A percentile compares a stretch with the other conserved stretches of the same genome.
These are phyloP conservation scores for Saccharomycopsis sp. DNA, from an alignment of 805 yeast species.

Conservation along the genomic window DNA sequence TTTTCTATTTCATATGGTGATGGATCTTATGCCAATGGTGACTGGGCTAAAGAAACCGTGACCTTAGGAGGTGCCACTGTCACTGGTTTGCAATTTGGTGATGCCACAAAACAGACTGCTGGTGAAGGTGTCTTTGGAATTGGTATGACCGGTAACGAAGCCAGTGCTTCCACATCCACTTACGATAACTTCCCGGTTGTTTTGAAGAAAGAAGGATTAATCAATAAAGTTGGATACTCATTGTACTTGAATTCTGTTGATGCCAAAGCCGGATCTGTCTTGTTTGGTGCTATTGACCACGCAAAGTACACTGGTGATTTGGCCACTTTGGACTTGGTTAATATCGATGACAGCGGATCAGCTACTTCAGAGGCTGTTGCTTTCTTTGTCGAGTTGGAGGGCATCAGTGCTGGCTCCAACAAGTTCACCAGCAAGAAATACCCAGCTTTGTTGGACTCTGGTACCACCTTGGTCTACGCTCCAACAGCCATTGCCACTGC, in stretches of 20 bases:
- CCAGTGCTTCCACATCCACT: constrained; percentile 31
- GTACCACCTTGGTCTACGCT: constrained; percentile 45
- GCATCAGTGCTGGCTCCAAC: constrained; percentile 2
- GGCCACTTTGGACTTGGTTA: constrained; percentile 44
- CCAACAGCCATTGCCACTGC: constrained; percentile 33
- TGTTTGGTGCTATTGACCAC: constrained; percentile 70
- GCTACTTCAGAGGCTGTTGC: constrained; percentile 42
- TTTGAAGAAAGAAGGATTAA: constrained; percentile 52
- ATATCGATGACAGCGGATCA: constrained; percentile 28
- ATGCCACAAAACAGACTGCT: constrained; percentile 19
- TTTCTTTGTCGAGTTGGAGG: constrained; percentile 33
- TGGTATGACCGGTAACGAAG: constrained; percentile 64
- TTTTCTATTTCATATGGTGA: constrained; percentile 43
- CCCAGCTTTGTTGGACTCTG: constrained; percentile 50
- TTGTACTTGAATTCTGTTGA: constrained; percentile 45
- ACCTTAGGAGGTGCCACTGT: constrained; percentile 20
- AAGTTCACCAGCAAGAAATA: constrained; percentile 20
- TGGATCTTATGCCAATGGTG: constrained; percentile 41
- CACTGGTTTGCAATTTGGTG: constrained; percentile 17
- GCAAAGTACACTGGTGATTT: constrained; percentile 52
- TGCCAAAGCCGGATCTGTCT: constrained; percentile 43
- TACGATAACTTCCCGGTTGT: constrained; percentile 65
- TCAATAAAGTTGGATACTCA: constrained; percentile 51
- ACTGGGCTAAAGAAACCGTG: constrained; percentile 31
- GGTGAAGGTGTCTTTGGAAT: constrained; percentile 53